These are phyloP conservation scores for Hanseniaspora singularis DNA, from an alignment of 805 yeast species.

Conservation along the genomic window DNA sequence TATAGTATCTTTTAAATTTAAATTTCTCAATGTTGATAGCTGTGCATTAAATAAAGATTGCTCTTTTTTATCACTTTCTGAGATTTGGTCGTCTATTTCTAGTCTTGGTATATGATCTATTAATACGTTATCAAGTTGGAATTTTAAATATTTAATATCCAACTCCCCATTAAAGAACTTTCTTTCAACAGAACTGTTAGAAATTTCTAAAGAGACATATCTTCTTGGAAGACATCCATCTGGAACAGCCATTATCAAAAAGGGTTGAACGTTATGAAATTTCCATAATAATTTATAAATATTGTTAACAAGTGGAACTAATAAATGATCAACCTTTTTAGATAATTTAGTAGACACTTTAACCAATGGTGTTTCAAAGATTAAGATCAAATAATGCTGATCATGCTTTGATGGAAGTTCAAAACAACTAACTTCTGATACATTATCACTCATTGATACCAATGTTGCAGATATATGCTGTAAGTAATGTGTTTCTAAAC, in stretches of 20 bases:
- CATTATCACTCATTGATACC: slow-evolving; percentile 66
- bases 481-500: slow-evolving; percentile 51
- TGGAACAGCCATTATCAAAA: slow-evolving; percentile 70
- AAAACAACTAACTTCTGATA: slow-evolving; percentile 84
- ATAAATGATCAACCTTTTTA: slow-evolving; percentile 21
- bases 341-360: slow-evolving; percentile 18
- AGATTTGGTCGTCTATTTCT: slow-evolving; percentile 20
- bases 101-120: slow-evolving; percentile 30
- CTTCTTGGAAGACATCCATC: slow-evolving; percentile 77
- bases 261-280: slow-evolving; percentile 63
- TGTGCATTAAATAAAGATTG: slow-evolving; percentile 32
- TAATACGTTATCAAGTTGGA: slow-evolving; percentile 33
- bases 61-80: neutral
- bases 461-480: slow-evolving; percentile 78
- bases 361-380: slow-evolving; percentile 50
- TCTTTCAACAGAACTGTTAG: slow-evolving; percentile 74
- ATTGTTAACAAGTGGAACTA: slow-evolving; percentile 28
- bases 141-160: slow-evolving; percentile 69
- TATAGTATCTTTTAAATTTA: slow-evolving; percentile 40
- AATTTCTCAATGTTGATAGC: slow-evolving; percentile 52
- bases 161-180: slow-evolving; percentile 69
- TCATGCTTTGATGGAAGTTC: slow-evolving; percentile 40
- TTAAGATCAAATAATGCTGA: slow-evolving; percentile 73
- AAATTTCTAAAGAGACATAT: slow-evolving; percentile 64
- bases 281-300: slow-evolving; percentile 30